A percentile compares a stretch with the other conserved stretches of the same genome.
Evolutionary conservation across 192 early-diverging fungal species (phyloP).

Genomic region (Nowakowskiella sp.): DNA sequence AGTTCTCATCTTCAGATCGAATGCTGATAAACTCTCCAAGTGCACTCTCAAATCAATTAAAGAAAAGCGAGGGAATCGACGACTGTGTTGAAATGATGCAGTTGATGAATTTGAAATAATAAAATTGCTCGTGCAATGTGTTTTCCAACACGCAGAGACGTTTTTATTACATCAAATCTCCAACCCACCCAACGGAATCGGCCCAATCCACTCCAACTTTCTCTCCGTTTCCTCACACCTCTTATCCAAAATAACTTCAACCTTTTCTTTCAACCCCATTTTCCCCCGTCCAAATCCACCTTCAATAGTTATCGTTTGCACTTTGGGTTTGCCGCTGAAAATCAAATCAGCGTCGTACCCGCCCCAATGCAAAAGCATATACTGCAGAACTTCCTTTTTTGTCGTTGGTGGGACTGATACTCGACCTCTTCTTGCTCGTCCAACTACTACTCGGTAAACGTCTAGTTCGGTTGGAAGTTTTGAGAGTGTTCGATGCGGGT

Average conservation of each 20-base stretch:
- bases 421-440: constrained; percentile 7
- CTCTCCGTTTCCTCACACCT: neutral
- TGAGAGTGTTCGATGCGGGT: constrained; percentile 43
- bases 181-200: neutral
- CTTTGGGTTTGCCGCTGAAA: constrained; percentile 5
- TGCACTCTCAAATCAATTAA: too few relatives aligned
- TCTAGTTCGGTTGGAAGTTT: constrained; percentile 42
- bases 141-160: neutral
- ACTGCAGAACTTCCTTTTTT: constrained; percentile 24
- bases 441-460: constrained; percentile 27
- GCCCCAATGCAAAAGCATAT: constrained; percentile 39
- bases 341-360: constrained; percentile 32
- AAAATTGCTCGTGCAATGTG: neutral
- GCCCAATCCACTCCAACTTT: neutral
- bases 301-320: constrained; percentile 11
- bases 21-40: too few relatives aligned
- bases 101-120: too few relatives aligned
- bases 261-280: constrained; percentile 40
- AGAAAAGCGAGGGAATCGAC: too few relatives aligned
- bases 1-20: too few relatives aligned
- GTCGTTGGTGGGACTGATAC: constrained; percentile 4
- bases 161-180: neutral
- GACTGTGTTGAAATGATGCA: too few relatives aligned
- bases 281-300: constrained; percentile 36
- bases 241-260: constrained; percentile 22